Evolutionary conservation across 2,329 filamentous ascomycete species (phyloP), one percentile per base, ranked within the genome.

Genomic region (Davidsoniella australis): DNA sequence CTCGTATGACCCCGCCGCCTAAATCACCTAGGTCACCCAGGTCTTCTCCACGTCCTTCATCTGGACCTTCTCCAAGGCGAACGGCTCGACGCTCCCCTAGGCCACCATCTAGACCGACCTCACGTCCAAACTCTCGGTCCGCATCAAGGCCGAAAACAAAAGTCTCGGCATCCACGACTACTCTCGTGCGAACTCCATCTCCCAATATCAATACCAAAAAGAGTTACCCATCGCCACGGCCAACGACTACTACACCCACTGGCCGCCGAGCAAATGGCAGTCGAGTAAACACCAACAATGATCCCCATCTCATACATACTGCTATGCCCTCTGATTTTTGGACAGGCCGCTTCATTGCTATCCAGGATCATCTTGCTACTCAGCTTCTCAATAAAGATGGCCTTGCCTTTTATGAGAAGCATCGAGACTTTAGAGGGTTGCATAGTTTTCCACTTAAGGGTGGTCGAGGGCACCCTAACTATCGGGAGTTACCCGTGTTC

Each of bases 331-430:
- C 68, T 2, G 60, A 65, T 2, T 81, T 78, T 59, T 82, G 78
- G 78, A 65, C 68, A 9, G 78, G 78, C 16, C 73, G 78, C 38
- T 79, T 80, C 57, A 63, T 69, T 46, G 63, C 73, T 2, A 60
- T 80, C 0, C 66, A 72, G 46, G 76, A 81, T 60, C 68, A 38
- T 14, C 39, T 49, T 23, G 51, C 49, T 29, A 66, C 20, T 16
- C 47, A 53, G 47, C 23, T 53, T 20, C 49, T 53, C 41, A 43
- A 53, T 23, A 36, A 53, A 16, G 38, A 53, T 26, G 44, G 47
- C 20, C 43, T 53, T 33, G 51, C 43, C 33, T 29, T 53, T 18
- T 53, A 53, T 40, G 47, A 53, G n/a, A 46, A 43, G 44, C 47
- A 42, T 10, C 47, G 43, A 17, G 47, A 47, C 24, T 49, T 40